Evolutionary conservation across 176 grass and related monocot genomes (phyloP).

Genomic region (Oryza nivara): DNA sequence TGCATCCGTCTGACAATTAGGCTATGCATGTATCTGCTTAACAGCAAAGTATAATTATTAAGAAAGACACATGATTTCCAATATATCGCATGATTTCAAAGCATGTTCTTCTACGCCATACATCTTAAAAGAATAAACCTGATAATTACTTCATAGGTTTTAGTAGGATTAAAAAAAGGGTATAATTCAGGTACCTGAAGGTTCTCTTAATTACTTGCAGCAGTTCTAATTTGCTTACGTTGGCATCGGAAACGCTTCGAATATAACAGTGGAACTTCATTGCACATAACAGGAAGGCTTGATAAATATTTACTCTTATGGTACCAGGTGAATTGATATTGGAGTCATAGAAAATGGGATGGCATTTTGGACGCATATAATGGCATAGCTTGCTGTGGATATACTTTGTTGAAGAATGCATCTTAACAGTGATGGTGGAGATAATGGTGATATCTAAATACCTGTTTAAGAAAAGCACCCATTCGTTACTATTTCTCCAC

Average conservation of each 20-base stretch:
- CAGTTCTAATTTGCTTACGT: slow-evolving; percentile 42
- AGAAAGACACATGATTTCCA: background rate
- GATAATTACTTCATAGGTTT: background rate
- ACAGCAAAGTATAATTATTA: background rate
- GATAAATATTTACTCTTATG: slow-evolving; percentile 79
- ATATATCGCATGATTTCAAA: slow-evolving; percentile 4
- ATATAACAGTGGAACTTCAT: slow-evolving; percentile 98
- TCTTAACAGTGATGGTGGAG: slow-evolving; percentile 71
- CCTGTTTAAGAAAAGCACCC: slow-evolving; percentile 56
- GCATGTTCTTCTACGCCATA: background rate
- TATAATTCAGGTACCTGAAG: slow-evolving; percentile 57
- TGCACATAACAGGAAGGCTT: slow-evolving; percentile 79
- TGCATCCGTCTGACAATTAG: slow-evolving; percentile 54
- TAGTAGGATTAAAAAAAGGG: slow-evolving; percentile 16
- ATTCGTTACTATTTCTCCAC: slow-evolving; percentile 34
- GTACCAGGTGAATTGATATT: slow-evolving; percentile 72
- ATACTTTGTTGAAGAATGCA: slow-evolving; percentile 43
- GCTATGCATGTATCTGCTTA: slow-evolving; percentile 77
- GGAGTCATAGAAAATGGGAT: slow-evolving; percentile 86
- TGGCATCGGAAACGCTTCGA: slow-evolving; percentile 40
- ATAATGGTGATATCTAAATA: slow-evolving; percentile 63
- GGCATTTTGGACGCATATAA: slow-evolving; percentile 83
- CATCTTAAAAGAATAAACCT: background rate
- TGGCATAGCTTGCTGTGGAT: slow-evolving; percentile 58
- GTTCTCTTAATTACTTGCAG: slow-evolving; percentile 64